Base-by-base conservation (phyloP, 192 early-diverging fungal genomes). In the Funneliformis mosseae region DNA sequence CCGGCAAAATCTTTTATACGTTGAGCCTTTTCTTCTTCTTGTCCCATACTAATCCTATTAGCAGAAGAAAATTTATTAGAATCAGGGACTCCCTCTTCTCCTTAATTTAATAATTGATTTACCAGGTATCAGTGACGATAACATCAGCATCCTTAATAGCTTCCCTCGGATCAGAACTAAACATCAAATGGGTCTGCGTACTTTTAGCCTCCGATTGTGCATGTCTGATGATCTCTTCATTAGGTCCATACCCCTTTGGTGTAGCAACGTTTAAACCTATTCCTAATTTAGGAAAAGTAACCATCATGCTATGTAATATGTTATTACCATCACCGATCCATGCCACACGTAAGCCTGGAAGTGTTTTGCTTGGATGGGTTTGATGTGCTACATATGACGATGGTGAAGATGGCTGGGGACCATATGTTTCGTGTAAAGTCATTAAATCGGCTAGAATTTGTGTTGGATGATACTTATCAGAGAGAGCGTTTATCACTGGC, bases 301-400 rank as follows among this genome's bases (percentile, higher is more conserved):
- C 89, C 78, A 99, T 84, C 81, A 99, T 90, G 73, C 95, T 95
- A 79, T 97, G 94, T 43, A 97, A 82, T 62, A 99, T 94, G 87
- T 99, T 99, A 86, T 99, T 99, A n/a, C 94, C 91, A 79, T 99
- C 98, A 68, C 98, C 98, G 7, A 99, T 93, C 98, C 98, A 99
- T n/a, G 97, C 97, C 14, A 99, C 91, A 11, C 90, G 91, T 12
- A 96, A 84, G 0, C 91, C 90, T 16, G 88, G 89, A 23, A 97
- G 85, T 9, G 90, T 91, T 63, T 85, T 76, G 27, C 87, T 70
- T 0, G 89, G 90, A 25, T 92, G 89, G 4, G 81, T 82, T 4
- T 75, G 74, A 78, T 91, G 88, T 33, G 86, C 84, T 18, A 80
- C 83, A 60, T 87, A 87, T 60, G 80, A 42, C 41, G 75, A 77